Evolutionary conservation across 2,329 filamentous ascomycete genomes (phyloP), one percentile per base, ranked within the genome.

Genomic region (Xylariaceae sp.): DNA sequence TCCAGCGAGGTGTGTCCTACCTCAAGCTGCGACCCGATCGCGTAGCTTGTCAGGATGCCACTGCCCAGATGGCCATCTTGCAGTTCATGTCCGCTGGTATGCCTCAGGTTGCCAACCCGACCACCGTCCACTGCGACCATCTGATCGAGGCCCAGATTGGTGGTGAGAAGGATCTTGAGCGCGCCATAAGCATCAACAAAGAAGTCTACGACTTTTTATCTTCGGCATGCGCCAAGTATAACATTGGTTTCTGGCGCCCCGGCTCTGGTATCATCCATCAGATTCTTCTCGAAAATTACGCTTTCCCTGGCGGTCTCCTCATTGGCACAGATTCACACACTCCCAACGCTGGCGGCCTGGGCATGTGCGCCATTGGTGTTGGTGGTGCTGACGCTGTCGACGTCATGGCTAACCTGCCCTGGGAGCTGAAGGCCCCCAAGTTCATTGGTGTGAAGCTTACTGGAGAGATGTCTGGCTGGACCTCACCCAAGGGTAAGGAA

Each of bases 81-180:
- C 94, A 99, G 81, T 99, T 99, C 85, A 99, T 99, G 92, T 96
- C 91, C 50, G 93, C 94, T 57, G 93, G 93, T 74, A 93, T 99
- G 91, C 90, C 91, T 64, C 87, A 88, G 20, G 94, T 97, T 58
- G 92, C 92, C 60, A 97, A 95, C 69, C 94, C 94, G 45, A 86
- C 88, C 67, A 97, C 93, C 43, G 93, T 99, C 61, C 94, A 99
- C 85, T 97, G 94, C 74, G 94, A 99, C 77, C 94, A 99, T 80
- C 86, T 99, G 83, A 99, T 99, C 76, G 93, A 97, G 83, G 94
- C 93, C 58, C 93, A 97, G 79, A 73, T 93, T 69, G 94, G 94
- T 72, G 92, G 92, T 67, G 85, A 82, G 62, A 94, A 97, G 85
- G 94, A 99, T 89, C 81, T 97, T 75, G 88, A 85, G 58, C 86